phyloP scores from a whole-genome alignment of 805 yeast genomes.

The Wickerhamomyces silvicola region DNA sequence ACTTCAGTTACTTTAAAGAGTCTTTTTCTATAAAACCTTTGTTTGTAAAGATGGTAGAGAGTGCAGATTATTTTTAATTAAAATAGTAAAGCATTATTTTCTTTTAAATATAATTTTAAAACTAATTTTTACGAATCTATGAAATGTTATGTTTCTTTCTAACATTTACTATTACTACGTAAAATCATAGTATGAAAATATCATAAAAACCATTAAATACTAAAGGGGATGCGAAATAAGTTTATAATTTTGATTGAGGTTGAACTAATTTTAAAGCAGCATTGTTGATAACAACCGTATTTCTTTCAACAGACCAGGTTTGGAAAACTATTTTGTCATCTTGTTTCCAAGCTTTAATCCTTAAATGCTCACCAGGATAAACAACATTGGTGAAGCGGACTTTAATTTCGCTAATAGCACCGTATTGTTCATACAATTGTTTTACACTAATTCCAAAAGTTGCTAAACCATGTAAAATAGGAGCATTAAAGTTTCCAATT shows the following conservation, averaged over 20 bases:
- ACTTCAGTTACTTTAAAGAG: too few relatives aligned
- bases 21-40: too few relatives aligned
- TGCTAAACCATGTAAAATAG: slow-evolving; percentile 91
- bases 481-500: slow-evolving; percentile 76
- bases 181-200: too few relatives aligned
- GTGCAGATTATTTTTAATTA: too few relatives aligned
- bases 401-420: slow-evolving; percentile 77
- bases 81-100: too few relatives aligned
- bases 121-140: too few relatives aligned
- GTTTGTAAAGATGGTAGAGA: too few relatives aligned
- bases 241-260: slow-evolving; percentile 25
- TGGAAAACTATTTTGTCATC: slow-evolving; percentile 65
- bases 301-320: slow-evolving; percentile 73
- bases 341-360: slow-evolving; percentile 78
- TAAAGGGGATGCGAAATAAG: neutral
- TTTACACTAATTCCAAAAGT: slow-evolving; percentile 79
- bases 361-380: slow-evolving; percentile 88
- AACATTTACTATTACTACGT: too few relatives aligned
- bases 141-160: too few relatives aligned
- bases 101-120: too few relatives aligned
- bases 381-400: slow-evolving; percentile 88
- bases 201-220: neutral
- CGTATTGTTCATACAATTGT: slow-evolving; percentile 70
- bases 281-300: slow-evolving; percentile 70
- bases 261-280: slow-evolving; percentile 68